Evolutionary conservation across 495 filamentous ascomycete species (phyloP), one percentile per base, ranked within the genome.

Genomic region (Penicillium diatomitis): DNA sequence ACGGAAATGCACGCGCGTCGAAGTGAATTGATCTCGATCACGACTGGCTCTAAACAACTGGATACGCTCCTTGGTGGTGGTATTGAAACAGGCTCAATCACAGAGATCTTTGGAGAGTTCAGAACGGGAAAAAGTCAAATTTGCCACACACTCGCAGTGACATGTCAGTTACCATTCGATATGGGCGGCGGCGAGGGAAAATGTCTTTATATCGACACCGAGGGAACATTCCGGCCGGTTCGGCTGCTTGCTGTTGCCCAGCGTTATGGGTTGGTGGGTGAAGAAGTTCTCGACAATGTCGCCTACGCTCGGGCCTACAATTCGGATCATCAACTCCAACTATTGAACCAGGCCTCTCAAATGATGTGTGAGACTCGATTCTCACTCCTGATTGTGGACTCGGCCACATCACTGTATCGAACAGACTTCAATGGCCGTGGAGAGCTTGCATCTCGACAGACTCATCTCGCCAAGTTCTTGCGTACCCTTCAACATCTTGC

Each of bases 341-440:
- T 98, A 4, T 80, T 98, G 44, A 95, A 88, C 64, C 90, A 97
- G 63, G 92, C 92, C 10, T 87, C 94, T 6, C 78, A 86, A 43
- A 98, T 98, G 92, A 98, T 98, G 92, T 96, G 90, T 49, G 94
- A 97, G 66, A 97, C 92, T 3, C 84, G 92, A 4, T 98, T 98
- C 72, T 95, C 90, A 11, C 77, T 98, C 4, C 78, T 98, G 35
- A 80, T 98, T 40, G 94, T 98, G 49, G 92, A 98, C 70, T 90
- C 85, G 32, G 92, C 92, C 11, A 98, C 91, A 0, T 86, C 91
- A 1, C 77, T 98, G 20, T 98, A 97, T 65, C 82, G 92, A 41
- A 98, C 92, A 2, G 92, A 98, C 58, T 98, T 97, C 70, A 76
- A 86, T 42, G 92, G 92, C 28, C 87, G 92, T 62, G 92, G 92